Conservation (phyloP, 805 yeast genomes). For the Candida rishiriensis region DNA sequence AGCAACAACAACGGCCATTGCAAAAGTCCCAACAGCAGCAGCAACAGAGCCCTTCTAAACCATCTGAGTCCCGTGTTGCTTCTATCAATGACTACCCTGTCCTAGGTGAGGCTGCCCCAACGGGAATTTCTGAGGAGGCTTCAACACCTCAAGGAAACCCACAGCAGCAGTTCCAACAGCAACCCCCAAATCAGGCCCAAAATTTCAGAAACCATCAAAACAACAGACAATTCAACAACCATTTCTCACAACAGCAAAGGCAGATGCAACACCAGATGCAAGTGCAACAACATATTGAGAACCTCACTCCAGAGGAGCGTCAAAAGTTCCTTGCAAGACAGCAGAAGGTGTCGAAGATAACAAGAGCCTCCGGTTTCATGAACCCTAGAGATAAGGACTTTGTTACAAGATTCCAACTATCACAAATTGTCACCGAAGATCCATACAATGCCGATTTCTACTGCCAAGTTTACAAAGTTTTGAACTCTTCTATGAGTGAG, state of each 20-base stretch:
- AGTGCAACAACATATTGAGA: slow-evolving; percentile 31
- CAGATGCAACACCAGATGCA: slow-evolving; percentile 24
- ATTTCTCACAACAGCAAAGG: slow-evolving; percentile 15
- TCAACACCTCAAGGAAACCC: slow-evolving; percentile 4
- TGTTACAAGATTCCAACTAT: slow-evolving; percentile 88
- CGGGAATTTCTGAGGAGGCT: slow-evolving; percentile 1
- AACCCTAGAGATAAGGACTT: slow-evolving; percentile 95
- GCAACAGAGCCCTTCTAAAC: slow-evolving; percentile 2
- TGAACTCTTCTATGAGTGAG: slow-evolving; percentile 54
- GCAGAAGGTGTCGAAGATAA: slow-evolving; percentile 68
- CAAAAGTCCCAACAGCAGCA: slow-evolving; percentile 17
- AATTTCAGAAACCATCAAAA: slow-evolving; percentile 3
- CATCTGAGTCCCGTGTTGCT: slow-evolving; percentile 14
- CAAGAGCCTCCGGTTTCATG: slow-evolving; percentile 89
- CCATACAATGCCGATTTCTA: slow-evolving; percentile 97
- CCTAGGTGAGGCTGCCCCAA: slow-evolving; percentile 2
- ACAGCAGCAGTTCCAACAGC: slow-evolving; percentile 5
- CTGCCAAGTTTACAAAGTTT: slow-evolving; percentile 82
- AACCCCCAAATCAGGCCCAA: slow-evolving; percentile 4
- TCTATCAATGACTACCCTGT: slow-evolving; percentile 19
- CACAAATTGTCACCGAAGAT: slow-evolving; percentile 94
- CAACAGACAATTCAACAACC: slow-evolving; percentile 7
- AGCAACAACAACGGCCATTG: slow-evolving; percentile 12
- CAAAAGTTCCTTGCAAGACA: slow-evolving; percentile 63
- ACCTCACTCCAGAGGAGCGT: slow-evolving; percentile 68